These are phyloP conservation scores for Naganishia liquefaciens DNA, from an alignment of 1,284 basidiomycete species.

Conservation along the genomic window DNA sequence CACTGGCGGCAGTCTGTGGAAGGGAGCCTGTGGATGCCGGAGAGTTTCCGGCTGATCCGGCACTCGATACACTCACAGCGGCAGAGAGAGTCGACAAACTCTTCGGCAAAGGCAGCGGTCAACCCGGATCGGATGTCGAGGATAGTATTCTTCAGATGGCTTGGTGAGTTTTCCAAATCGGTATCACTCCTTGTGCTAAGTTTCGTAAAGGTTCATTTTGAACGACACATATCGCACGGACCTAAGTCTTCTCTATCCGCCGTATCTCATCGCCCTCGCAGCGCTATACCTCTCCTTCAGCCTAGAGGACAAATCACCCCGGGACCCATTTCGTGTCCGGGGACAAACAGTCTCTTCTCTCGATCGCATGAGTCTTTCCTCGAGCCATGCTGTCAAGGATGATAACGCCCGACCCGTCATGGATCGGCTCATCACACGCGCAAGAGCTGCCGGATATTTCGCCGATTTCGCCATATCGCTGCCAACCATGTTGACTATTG, in stretches of 20 bases:
- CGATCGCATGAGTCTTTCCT: conserved; percentile 1
- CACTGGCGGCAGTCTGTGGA: conserved; percentile 73
- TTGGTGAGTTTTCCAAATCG: conserved; percentile 49
- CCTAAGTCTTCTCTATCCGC: conserved; percentile 85
- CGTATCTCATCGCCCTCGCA: conserved; percentile 88
- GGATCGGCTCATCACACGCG: conserved; percentile 40
- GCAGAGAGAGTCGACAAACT: conserved; percentile 44
- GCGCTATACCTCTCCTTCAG: conserved; percentile 80
- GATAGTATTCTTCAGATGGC: conserved; percentile 56
- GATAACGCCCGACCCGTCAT: conserved; percentile 1
- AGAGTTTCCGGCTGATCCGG: conserved; percentile 45
- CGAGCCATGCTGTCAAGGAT: conserved; percentile 35
- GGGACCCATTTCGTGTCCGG: conserved; percentile 24
- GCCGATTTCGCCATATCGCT: conserved; percentile 82
- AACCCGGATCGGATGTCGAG: conserved; percentile 55
- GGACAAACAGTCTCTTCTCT: conserved; percentile 24
- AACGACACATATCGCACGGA: conserved; percentile 95
- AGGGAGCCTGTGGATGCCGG: conserved; percentile 53
- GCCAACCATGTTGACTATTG: conserved; percentile 76
- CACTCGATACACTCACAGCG: conserved; percentile 41
- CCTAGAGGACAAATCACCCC: conserved; percentile 42
- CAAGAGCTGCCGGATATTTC: conserved; percentile 64
- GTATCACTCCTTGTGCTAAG: neutral
- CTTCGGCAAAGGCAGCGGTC: conserved; percentile 50
- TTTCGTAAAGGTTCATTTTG: conserved; percentile 74